phyloP scores from a whole-genome alignment of 108 stramenopile genomes.

The Parmales sp. region DNA sequence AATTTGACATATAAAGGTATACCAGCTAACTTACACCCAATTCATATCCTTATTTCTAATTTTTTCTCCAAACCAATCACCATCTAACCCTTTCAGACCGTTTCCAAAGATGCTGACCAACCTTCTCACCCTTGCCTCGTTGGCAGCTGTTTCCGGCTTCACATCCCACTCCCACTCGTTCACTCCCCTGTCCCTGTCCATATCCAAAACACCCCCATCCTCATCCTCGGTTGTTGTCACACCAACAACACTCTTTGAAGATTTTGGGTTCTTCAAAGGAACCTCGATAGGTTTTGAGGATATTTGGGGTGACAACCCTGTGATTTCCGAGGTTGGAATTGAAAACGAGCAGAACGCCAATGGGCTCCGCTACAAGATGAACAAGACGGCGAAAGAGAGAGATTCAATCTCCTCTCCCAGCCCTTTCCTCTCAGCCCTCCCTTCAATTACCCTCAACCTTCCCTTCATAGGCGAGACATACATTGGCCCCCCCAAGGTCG shows the following conservation, averaged over 20 bases:
- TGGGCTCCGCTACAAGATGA: conserved; percentile 75
- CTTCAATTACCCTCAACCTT: conserved; percentile 61
- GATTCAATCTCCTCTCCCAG: conserved; percentile 51
- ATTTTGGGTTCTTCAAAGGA: conserved; percentile 70
- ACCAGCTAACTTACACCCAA: no score
- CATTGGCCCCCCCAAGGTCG: conserved; percentile 74
- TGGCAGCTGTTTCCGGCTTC: no score
- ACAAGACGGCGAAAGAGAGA: conserved; percentile 65
- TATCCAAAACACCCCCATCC: no score
- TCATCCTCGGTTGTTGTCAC: no score
- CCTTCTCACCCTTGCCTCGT: no score
- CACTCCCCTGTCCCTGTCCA: no score
- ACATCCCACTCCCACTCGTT: no score
- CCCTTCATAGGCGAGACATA: conserved; percentile 74
- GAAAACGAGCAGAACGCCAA: conserved; percentile 65
- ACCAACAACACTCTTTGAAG: conserved; percentile 12
- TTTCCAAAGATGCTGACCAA: no score
- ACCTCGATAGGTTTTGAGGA: conserved; percentile 60
- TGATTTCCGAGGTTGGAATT: conserved; percentile 64
- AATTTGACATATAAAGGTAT: no score
- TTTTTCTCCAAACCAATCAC: no score
- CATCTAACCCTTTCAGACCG: no score
- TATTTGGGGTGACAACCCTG: conserved; percentile 42
- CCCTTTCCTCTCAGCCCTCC: conserved; percentile 50
- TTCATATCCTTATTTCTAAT: no score